Evolutionary conservation across 192 early-diverging fungal species (phyloP), one percentile per base, ranked within the genome.

Genomic region (Entophlyctis luteolus): DNA sequence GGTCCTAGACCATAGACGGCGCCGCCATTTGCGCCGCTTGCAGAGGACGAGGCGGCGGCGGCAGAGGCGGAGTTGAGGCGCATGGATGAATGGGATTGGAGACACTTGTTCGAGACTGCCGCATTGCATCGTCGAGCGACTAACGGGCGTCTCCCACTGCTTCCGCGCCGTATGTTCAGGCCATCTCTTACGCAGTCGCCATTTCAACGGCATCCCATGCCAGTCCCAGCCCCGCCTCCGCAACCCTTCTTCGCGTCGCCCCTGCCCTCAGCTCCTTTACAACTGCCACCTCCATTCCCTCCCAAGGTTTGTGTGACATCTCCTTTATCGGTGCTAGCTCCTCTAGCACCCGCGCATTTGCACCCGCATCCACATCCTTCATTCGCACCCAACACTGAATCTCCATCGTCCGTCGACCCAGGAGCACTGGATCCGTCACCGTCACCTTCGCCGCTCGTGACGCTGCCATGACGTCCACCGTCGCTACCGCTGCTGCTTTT

Each of bases 351-450:
- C 45, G n/a, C n/a, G n/a, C 55, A 57, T 36, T 36, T 57, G 33
- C 55, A 57, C 4, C 55, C 55, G 37, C 55, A 57, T 33, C 55
- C 55, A 35, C 55, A 57, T 4, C 55, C 55, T 3, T 16, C 18
- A 20, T 28, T 28, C 22, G 5, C 18, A 12, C 55, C 10, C 2
- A 29, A 16, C n/a, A n/a, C 55, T n/a, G 32, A 57, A 29, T 57
- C 55, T 16, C 37, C 55, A 36, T 57, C 55, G 33, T 35, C 55
- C 3, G 20, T 4, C 16, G 14, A 1, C 29, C 29, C 2, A 22
- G 16, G 22, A n/a, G 22, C 45, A 47, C 45, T 47, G 1, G 22
- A 47, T 57, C 14, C 27, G 29, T 28, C 10, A 4, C 55, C 55
- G 2, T 34, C 33, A 6, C 32, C 32, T 16, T 23, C 55, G 2